Evolutionary conservation across 345 rosid genomes (phyloP), one percentile per base, ranked within the genome.

Genomic region (Gossypium herbaceum): DNA sequence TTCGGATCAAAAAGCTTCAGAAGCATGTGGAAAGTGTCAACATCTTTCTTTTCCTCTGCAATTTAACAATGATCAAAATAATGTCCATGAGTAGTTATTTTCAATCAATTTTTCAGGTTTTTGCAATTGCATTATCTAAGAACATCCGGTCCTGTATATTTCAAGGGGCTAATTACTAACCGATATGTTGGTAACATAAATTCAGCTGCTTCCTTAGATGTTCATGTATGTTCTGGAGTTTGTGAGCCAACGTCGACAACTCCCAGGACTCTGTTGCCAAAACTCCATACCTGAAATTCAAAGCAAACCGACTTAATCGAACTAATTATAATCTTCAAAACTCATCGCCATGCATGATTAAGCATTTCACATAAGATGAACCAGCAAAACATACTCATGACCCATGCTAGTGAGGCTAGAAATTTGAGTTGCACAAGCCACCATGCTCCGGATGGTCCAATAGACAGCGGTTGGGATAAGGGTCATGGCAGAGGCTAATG

Each of bases 251-350:
- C 51, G 84, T 86, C 0, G 94, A 91, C 16, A 92, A 81, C 78
- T 94, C 98, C 97, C 97, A 92, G 20, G 88, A 81, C 84, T 91
- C 97, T 7, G 87, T 77, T 19, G 93, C 87, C 19, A 90, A 84
- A 75, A 82, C 47, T 47, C 80, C 75, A 77, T 73, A 79, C 81
- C 93, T 89, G 81, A 69, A 75, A 39, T 13, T 34, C 7, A 34
- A n/a, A 7, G 9, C 27, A 22, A 59, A 59, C 34, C 16, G 1
- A 16, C 6, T 50, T 69, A 69, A 69, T 69, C 59, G 22, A 50
- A 25, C 59, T 50, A 27, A 50, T 69, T 68, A 48, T 25, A 69
- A 50, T 17, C 34, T 44, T 66, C 17, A 15, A 20, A 44, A 20
- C 4, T 66, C n/a, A 3, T 2, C 2, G 6, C 45, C 45, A 0